A percentile compares a stretch with the other conserved stretches of the same genome.
These are phyloP conservation scores for Chloroidium sp. DNA, from an alignment of 163 green algal species.

Conservation along the genomic window DNA sequence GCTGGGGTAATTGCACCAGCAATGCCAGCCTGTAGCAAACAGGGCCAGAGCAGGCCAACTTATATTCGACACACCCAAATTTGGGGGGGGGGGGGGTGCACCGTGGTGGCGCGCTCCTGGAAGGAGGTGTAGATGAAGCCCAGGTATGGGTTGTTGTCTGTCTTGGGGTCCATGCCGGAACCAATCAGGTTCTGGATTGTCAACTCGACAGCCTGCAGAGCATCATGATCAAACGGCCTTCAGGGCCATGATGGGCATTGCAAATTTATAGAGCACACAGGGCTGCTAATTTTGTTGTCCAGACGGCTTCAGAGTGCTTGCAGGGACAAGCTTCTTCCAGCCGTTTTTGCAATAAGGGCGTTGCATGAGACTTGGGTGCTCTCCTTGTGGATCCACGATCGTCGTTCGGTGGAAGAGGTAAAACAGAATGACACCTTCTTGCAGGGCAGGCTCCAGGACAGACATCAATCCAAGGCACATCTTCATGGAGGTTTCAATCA, in stretches of 20 bases:
- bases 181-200: constrained; percentile 97
- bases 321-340: neutral
- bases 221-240: too few relatives aligned
- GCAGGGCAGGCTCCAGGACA: too few relatives aligned
- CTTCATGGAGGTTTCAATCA: too few relatives aligned
- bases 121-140: constrained; percentile 98
- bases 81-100: neutral
- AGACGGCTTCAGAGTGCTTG: neutral
- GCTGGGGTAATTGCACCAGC: neutral
- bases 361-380: too few relatives aligned
- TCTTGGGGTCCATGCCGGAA: constrained; percentile 96
- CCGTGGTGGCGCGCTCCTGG: constrained; percentile 93
- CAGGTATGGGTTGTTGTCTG: constrained; percentile 99
- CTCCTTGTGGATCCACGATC: too few relatives aligned
- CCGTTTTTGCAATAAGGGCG: neutral
- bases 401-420: too few relatives aligned
- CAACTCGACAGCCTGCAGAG: constrained; percentile 65
- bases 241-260: too few relatives aligned
- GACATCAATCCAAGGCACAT: too few relatives aligned
- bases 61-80: neutral
- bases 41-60: neutral
- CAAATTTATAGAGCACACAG: too few relatives aligned
- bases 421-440: too few relatives aligned
- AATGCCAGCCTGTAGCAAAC: neutral
- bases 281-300: too few relatives aligned